phyloP scores from a whole-genome alignment of 805 yeast species.

The Pichia cephalocereana region DNA sequence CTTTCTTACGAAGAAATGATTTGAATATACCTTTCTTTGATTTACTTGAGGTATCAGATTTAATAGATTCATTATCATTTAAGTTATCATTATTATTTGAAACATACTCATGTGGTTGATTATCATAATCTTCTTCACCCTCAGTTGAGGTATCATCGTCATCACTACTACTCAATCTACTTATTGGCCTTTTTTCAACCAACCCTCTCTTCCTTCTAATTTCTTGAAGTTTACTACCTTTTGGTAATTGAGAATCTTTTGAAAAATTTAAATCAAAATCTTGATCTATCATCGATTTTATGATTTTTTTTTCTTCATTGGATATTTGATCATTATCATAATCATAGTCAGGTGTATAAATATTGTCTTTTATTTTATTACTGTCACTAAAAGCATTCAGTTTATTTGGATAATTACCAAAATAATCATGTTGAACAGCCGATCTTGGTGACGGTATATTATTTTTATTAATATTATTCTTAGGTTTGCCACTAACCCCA shows the following conservation, averaged over 20 bases:
- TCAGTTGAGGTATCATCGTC: constrained; percentile 24
- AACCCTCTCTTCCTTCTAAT: constrained; percentile 1
- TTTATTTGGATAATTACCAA: not conserved
- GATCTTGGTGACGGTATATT: not conserved
- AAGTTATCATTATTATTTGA: not conserved
- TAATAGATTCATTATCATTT: not conserved
- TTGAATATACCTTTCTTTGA: not conserved
- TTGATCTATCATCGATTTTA: constrained; percentile 20
- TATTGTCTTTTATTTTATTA: not conserved
- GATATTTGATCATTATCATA: not conserved
- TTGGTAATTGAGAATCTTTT: constrained; percentile 12
- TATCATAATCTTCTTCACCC: constrained; percentile 1
- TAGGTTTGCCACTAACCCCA: not conserved
- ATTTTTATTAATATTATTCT: not conserved
- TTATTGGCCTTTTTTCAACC: constrained; percentile 10
- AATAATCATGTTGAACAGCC: not conserved
- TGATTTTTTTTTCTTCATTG: not conserved
- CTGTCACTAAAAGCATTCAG: not conserved
- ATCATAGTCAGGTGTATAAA: not conserved
- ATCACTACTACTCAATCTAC: constrained; percentile 10
- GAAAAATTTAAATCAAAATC: constrained; percentile 25
- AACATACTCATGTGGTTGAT: not conserved
- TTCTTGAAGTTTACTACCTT: constrained; percentile 3
- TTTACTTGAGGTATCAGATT: not conserved
- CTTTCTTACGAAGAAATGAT: constrained; percentile 7